Percentiles rank a stretch among this genome's conserved stretches.
Conservation (phyloP, 345 rosid genomes). For the Populus simonii region DNA sequence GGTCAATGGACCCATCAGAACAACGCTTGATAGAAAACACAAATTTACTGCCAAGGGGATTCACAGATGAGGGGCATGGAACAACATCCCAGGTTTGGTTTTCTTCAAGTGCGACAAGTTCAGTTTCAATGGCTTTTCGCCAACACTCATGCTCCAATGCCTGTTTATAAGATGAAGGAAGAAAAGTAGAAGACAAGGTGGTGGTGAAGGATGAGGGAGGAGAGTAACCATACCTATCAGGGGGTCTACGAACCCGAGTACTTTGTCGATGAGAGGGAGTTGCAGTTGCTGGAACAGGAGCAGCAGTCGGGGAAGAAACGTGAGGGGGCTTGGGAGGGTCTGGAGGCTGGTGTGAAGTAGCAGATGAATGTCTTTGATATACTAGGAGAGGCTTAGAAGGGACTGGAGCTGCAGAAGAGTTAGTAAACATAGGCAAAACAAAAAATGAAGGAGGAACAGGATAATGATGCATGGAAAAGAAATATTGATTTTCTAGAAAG, state of each 20-base stretch:
- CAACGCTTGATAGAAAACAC: neutral
- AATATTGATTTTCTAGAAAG: too few relatives aligned
- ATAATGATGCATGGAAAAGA: neutral
- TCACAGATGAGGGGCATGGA: neutral
- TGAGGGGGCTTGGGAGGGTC: too few relatives aligned
- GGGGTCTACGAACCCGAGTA: neutral
- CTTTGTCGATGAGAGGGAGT: neutral
- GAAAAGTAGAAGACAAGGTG: constrained; percentile 3
- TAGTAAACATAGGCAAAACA: too few relatives aligned
- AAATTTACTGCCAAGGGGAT: neutral
- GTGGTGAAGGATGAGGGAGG: neutral
- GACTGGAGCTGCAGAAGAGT: too few relatives aligned
- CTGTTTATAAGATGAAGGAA: neutral
- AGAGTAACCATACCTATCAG: constrained; percentile 4
- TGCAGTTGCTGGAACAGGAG: too few relatives aligned
- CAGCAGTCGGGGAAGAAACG: too few relatives aligned
- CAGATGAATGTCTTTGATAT: too few relatives aligned
- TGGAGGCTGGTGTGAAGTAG: too few relatives aligned
- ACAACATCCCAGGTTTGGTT: neutral
- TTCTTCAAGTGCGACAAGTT: neutral
- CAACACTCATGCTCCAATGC: neutral
- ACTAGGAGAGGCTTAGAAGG: too few relatives aligned
- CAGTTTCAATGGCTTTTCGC: neutral
- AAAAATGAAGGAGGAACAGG: neutral
- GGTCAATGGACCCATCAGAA: neutral